Base-by-base conservation (phyloP, 2,329 filamentous ascomycete species). In the Teratosphaeriaceae sp. region DNA sequence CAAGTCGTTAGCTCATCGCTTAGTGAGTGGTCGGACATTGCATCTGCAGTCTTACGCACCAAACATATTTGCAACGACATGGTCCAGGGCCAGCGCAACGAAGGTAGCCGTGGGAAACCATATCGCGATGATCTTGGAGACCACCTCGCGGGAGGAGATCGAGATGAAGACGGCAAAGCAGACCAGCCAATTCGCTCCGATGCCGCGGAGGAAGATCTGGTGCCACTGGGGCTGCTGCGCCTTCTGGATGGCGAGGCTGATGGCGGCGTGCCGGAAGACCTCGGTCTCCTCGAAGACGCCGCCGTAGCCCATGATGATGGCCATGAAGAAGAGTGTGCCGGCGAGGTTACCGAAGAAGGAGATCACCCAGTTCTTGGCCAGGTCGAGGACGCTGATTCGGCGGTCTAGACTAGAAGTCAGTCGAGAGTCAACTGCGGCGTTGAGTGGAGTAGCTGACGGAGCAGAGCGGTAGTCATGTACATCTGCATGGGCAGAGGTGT, bases 51-150 rank as follows among this genome's bases (percentile, higher is more conserved):
- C n/a, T n/a, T n/a, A n/a, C n/a, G n/a, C n/a, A n/a, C n/a, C 12
- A 16, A 23, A 55, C 50, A 76, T 77, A 46, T 78, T 78, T 16
- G 74, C 74, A n/a, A 78, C 67, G 31, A 77, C 73, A 60, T 79
- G 76, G 43, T 79, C 75, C 2, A 77, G 65, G 1, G 69, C 72
- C 0, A 76, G 61, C 1, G 67, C 67, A n/a, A 77, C 74, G 47
- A 78, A 78, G 1, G 69, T 71, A 44, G 75, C 74, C 2, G 70
- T 73, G 0, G 74, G 75, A 52, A 68, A 73, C 75, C 76, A 79
- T 50, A 79, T 74, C 1, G 70, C 71, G 8, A 74, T 59, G 1
- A 79, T 66, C 51, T 79, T 79, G 8, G 70, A 73, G 15, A 65
- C 63, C 11, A 76, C 58, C 41, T 78, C 74, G 2, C 71, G 66